phyloP scores from a whole-genome alignment of 2,329 filamentous ascomycete species.

The Alternaria angustiovoidea region DNA sequence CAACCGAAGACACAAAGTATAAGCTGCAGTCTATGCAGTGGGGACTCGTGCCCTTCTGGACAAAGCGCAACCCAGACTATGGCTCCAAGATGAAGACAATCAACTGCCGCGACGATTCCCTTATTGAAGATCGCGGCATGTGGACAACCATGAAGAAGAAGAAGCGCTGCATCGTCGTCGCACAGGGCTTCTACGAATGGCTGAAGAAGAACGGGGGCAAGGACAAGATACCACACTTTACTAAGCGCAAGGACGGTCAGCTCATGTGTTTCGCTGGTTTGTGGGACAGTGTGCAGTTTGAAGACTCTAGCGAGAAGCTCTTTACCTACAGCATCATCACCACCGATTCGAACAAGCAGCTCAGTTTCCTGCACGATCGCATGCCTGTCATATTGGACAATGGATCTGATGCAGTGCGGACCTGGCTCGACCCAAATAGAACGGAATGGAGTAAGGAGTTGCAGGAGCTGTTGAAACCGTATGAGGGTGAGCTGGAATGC shows the following conservation, averaged over 20 bases:
- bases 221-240: conserved; percentile 84
- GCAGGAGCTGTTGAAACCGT: conserved; percentile 81
- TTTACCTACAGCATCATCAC: conserved; percentile 97
- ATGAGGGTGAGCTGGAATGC: conserved; percentile 77
- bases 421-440: conserved; percentile 79
- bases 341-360: conserved; percentile 81
- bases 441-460: conserved; percentile 80
- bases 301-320: conserved; percentile 72
- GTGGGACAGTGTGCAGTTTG: conserved; percentile 87
- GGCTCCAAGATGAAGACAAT: conserved; percentile 84
- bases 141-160: conserved; percentile 91
- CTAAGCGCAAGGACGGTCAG: conserved; percentile 80
- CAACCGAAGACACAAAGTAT: conserved; percentile 64
- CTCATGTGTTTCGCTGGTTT: conserved; percentile 90
- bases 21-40: conserved; percentile 95
- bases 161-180: conserved; percentile 87
- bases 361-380: conserved; percentile 88
- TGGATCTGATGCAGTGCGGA: conserved; percentile 71
- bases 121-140: conserved; percentile 79
- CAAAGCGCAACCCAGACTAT: conserved; percentile 82
- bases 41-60: conserved; percentile 95
- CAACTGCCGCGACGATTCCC: conserved; percentile 91
- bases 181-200: conserved; percentile 97
- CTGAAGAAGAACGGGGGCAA: conserved; percentile 78
- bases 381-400: conserved; percentile 95